Percentiles rank a stretch among this genome's conserved stretches.
phyloP scores from a whole-genome alignment of 805 yeast species.

The Yarrowia osloensis region DNA sequence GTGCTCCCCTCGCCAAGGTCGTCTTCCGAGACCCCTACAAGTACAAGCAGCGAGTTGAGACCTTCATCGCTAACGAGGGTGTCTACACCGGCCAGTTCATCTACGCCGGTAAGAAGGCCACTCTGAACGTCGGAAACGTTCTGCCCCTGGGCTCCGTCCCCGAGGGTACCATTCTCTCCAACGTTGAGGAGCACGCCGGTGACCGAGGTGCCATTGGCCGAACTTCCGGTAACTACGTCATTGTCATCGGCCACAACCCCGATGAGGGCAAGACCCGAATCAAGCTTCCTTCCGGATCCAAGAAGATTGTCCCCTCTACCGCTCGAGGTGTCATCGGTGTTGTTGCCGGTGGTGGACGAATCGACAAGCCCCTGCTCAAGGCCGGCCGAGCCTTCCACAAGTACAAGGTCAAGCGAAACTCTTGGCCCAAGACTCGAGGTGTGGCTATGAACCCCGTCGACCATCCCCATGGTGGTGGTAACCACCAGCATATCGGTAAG shows the following conservation, averaged over 20 bases:
- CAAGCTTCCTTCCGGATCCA: constrained; percentile 98
- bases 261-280: constrained; percentile 99
- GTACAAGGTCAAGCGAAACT: constrained; percentile 99
- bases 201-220: constrained; percentile 99
- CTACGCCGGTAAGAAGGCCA: constrained; percentile 98
- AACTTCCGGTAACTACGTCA: constrained; percentile 99
- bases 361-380: constrained; percentile 98
- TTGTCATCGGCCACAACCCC: constrained; percentile 98
- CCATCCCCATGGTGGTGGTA: constrained; percentile 99
- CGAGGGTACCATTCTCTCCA: constrained; percentile 98
- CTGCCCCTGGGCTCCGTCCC: constrained; percentile 96
- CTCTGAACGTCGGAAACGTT: constrained; percentile 90
- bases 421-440: constrained; percentile 99
- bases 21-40: constrained; percentile 99
- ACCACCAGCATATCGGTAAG: constrained; percentile 99
- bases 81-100: constrained; percentile 99
- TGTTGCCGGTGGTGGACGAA: constrained; percentile 99
- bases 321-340: constrained; percentile 99
- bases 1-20: constrained; percentile 99
- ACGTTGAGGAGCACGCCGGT: constrained; percentile 98
- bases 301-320: constrained; percentile 90
- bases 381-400: constrained; percentile 99
- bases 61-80: constrained; percentile 99
- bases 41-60: constrained; percentile 97
- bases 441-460: constrained; percentile 99